Conservation (phyloP, 2,329 filamentous ascomycete genomes). For the Trichoderma sp. region DNA sequence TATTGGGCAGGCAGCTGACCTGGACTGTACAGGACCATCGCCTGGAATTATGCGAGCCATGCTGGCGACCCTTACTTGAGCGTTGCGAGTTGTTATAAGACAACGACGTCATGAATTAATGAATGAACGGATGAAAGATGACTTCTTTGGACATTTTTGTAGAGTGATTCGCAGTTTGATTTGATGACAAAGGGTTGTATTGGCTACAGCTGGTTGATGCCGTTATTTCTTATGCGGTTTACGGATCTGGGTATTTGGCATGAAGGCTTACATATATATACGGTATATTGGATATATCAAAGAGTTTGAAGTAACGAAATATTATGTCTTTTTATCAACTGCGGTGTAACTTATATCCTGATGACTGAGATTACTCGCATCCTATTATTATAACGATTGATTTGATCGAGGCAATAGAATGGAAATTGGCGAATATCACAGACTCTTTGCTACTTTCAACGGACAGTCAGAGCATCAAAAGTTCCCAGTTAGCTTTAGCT, state of each 20-base stretch:
- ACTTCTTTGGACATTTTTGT: constrained; percentile 1
- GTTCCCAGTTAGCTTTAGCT: background rate
- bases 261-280: background rate
- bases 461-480: background rate
- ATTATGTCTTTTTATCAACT: background rate
- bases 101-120: constrained; percentile 17
- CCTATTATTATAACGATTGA: too few species aligned
- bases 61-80: constrained; percentile 68
- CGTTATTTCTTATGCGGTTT: background rate
- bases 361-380: background rate
- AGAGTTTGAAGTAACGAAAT: background rate
- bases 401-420: background rate
- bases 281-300: background rate
- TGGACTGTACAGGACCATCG: constrained; percentile 56
- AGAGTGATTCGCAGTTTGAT: background rate
- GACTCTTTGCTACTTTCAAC: background rate
- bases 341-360: too few species aligned
- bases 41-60: constrained; percentile 67
- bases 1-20: constrained; percentile 35
- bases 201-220: background rate
- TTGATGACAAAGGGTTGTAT: background rate
- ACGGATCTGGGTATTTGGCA: background rate
- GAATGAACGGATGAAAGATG: constrained; percentile 6
- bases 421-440: background rate
- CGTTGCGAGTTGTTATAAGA: background rate